Conservation (phyloP, 768 basidiomycete genomes). For the Serendipita sp. region DNA sequence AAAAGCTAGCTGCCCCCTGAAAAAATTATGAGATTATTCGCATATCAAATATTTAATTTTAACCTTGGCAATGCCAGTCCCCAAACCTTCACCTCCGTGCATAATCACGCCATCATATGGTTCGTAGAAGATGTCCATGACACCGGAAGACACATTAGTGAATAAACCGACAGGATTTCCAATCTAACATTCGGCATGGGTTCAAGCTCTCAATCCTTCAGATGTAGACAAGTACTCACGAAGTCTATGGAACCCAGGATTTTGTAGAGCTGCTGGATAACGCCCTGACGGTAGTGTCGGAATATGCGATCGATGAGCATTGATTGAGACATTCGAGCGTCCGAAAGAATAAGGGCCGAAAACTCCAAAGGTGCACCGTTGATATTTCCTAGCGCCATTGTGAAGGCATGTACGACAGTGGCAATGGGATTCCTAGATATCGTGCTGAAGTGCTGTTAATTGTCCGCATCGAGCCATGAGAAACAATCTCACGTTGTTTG, state of each 20-base stretch:
- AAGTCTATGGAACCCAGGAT: constrained; percentile 98
- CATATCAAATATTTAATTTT: constrained; percentile 8
- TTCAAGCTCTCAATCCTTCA: not conserved
- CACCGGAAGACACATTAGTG: constrained; percentile 94
- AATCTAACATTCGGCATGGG: constrained; percentile 21
- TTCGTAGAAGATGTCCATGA: constrained; percentile 97
- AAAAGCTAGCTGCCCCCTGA: constrained; percentile 94
- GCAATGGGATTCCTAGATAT: constrained; percentile 70
- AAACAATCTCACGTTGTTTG: not conserved
- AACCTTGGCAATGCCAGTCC: constrained; percentile 88
- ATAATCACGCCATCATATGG: constrained; percentile 94
- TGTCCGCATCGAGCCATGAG: not conserved
- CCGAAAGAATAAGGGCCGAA: constrained; percentile 87
- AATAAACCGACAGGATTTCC: constrained; percentile 94
- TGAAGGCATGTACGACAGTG: constrained; percentile 82
- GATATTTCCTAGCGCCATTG: constrained; percentile 94
- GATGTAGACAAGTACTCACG: constrained; percentile 8
- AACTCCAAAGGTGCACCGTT: constrained; percentile 89
- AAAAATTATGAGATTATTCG: not conserved
- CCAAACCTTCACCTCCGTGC: constrained; percentile 88
- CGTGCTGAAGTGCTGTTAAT: constrained; percentile 11
- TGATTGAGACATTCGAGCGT: constrained; percentile 74
- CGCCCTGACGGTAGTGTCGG: constrained; percentile 87
- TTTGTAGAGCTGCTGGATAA: constrained; percentile 85
- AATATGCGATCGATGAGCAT: constrained; percentile 72